Evolutionary conservation across 2,329 filamentous ascomycete genomes (phyloP).

Genomic region (Diaporthe velutina): DNA sequence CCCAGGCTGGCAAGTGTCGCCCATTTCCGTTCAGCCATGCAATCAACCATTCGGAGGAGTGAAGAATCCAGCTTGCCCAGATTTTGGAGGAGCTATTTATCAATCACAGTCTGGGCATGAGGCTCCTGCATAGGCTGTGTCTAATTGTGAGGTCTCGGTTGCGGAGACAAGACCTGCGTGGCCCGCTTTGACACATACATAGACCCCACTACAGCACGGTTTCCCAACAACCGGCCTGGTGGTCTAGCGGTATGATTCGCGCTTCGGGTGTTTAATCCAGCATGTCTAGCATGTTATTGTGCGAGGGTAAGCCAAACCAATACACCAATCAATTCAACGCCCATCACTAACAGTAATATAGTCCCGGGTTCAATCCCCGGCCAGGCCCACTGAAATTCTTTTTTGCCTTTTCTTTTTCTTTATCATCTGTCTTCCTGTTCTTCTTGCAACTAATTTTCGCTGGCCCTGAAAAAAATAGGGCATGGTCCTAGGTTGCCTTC

Average conservation of each 20-base stretch:
- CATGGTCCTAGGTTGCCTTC: no score
- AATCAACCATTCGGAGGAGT: background rate
- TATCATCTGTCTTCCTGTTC: background rate
- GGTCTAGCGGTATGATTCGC: slow-evolving; percentile 38
- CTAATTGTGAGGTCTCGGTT: background rate
- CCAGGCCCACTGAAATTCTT: background rate
- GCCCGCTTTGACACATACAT: background rate
- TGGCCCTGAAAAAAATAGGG: no score
- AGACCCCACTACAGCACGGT: background rate
- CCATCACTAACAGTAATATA: background rate
- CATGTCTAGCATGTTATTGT: slow-evolving; percentile 7
- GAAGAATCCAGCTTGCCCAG: background rate
- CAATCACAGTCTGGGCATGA: background rate
- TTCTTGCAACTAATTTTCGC: no score
- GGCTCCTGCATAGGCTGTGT: background rate
- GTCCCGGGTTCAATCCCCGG: slow-evolving; percentile 27
- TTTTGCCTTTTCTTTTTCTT: background rate
- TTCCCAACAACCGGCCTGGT: slow-evolving; percentile 18
- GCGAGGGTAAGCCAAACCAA: slow-evolving; percentile 5
- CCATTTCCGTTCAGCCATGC: background rate
- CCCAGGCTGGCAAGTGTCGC: background rate
- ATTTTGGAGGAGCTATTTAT: background rate
- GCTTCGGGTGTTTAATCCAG: slow-evolving; percentile 30
- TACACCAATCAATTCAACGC: background rate
- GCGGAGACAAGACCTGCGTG: background rate